Conservation (phyloP, 345 rosid genomes). For the Eutrema japonicum region DNA sequence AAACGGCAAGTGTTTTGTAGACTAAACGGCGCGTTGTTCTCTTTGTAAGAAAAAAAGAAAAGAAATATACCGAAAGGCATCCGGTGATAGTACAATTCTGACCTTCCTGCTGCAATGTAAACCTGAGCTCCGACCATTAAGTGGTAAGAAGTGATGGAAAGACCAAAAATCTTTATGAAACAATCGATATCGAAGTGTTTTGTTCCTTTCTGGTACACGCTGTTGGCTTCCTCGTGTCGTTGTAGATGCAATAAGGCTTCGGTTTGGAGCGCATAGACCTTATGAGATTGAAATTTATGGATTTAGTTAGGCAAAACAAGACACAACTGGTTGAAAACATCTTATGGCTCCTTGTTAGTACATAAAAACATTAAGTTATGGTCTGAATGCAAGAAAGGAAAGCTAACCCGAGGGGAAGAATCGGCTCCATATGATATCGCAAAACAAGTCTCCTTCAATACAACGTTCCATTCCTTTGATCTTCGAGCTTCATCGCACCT, state of each 20-base stretch:
- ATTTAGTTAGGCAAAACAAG: background rate
- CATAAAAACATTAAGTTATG: background rate
- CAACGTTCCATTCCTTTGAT: slow-evolving; percentile 54
- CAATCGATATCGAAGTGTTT: slow-evolving; percentile 50
- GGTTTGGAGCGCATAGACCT: slow-evolving; percentile 67
- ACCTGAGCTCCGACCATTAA: slow-evolving; percentile 58
- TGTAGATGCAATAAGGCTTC: slow-evolving; percentile 64
- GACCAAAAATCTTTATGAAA: slow-evolving; percentile 56
- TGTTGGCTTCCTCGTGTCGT: slow-evolving; percentile 64
- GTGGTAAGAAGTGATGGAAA: slow-evolving; percentile 46
- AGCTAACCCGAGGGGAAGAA: slow-evolving; percentile 63
- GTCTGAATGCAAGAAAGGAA: slow-evolving; percentile 2
- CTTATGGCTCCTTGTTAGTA: background rate
- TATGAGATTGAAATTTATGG: background rate
- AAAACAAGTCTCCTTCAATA: slow-evolving; percentile 53
- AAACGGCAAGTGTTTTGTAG: background rate
- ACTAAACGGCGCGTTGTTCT: background rate
- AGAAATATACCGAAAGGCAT: slow-evolving; percentile 11
- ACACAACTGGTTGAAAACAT: background rate
- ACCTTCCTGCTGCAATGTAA: slow-evolving; percentile 77
- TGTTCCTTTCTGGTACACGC: slow-evolving; percentile 50
- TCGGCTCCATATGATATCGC: slow-evolving; percentile 61
- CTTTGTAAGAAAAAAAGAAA: background rate
- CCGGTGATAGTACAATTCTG: slow-evolving; percentile 23
- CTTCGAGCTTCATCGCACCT: slow-evolving; percentile 53